Percentiles rank a stretch among this genome's conserved stretches.
Evolutionary conservation across 2,329 filamentous ascomycete species (phyloP).

Genomic region (Tolypocladium nubicola): DNA sequence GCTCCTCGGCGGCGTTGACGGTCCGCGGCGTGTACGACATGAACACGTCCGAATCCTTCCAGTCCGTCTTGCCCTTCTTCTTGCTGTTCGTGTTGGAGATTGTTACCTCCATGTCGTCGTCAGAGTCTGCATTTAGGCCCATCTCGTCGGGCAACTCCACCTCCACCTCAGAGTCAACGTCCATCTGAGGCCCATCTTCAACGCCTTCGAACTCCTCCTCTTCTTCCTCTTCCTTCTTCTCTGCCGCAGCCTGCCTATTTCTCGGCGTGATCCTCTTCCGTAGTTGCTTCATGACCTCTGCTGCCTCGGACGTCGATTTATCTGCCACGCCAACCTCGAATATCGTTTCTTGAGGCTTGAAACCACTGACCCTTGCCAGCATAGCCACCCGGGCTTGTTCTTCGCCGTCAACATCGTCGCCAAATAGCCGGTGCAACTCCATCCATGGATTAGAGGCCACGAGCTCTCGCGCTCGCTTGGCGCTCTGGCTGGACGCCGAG

Average conservation of each 20-base stretch:
- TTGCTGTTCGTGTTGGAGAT: slow-evolving; percentile 46
- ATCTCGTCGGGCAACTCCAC: slow-evolving; percentile 39
- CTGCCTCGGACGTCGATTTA: slow-evolving; percentile 53
- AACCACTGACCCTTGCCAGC: slow-evolving; percentile 80
- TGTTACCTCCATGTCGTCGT: slow-evolving; percentile 61
- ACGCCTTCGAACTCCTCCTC: slow-evolving; percentile 20
- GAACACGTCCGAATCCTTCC: slow-evolving; percentile 81
- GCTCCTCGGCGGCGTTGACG: slow-evolving; percentile 75
- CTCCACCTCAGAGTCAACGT: slow-evolving; percentile 21
- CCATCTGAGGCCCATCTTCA: not conserved
- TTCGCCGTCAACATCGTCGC: slow-evolving; percentile 50
- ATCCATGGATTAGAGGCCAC: slow-evolving; percentile 60
- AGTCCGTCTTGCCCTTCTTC: slow-evolving; percentile 49
- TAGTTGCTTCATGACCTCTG: slow-evolving; percentile 65
- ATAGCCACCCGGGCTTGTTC: slow-evolving; percentile 73
- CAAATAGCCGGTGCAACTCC: slow-evolving; percentile 73
- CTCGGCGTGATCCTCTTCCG: slow-evolving; percentile 58
- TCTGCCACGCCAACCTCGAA: slow-evolving; percentile 80
- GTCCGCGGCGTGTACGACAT: slow-evolving; percentile 89
- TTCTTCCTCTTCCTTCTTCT: slow-evolving; percentile 23
- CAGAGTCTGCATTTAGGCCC: slow-evolving; percentile 33
- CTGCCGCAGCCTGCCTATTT: slow-evolving; percentile 29
- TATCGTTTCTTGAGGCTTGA: slow-evolving; percentile 86
- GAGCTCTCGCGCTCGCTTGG: slow-evolving; percentile 73
- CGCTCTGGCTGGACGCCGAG: slow-evolving; percentile 81